Percentiles rank a stretch among this genome's conserved stretches.
phyloP scores from a whole-genome alignment of 164 flowering plant species.

The Magnolia sinica region DNA sequence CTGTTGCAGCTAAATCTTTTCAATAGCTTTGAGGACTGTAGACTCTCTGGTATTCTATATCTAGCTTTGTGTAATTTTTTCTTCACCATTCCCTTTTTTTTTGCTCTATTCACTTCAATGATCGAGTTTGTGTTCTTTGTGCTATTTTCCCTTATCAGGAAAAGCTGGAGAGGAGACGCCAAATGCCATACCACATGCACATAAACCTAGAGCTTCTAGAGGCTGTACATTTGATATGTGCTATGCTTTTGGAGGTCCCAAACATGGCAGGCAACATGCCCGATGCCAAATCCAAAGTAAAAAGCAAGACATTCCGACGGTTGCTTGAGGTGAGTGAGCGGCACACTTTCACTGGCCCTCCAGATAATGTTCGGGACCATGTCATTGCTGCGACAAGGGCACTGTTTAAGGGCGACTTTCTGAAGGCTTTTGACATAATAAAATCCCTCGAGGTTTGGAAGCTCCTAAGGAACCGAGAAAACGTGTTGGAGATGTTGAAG shows the following conservation, averaged over 20 bases:
- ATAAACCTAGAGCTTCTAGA: slow-evolving; percentile 94
- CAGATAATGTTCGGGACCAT: slow-evolving; percentile 92
- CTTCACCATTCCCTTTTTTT: background rate
- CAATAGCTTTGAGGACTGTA: background rate
- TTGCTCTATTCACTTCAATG: background rate
- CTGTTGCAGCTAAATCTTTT: background rate
- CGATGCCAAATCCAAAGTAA: slow-evolving; percentile 72
- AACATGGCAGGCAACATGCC: slow-evolving; percentile 81
- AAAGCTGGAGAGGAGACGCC: slow-evolving; percentile 84
- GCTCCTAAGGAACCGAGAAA: slow-evolving; percentile 60
- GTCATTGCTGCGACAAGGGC: slow-evolving; percentile 91
- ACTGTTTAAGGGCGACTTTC: slow-evolving; percentile 69
- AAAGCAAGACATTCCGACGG: slow-evolving; percentile 85
- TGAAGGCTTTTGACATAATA: slow-evolving; percentile 66
- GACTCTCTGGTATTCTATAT: background rate
- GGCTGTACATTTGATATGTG: slow-evolving; percentile 82
- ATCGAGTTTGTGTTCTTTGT: background rate
- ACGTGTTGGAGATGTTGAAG: slow-evolving; percentile 71
- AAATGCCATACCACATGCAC: slow-evolving; percentile 99
- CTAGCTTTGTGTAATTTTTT: background rate
- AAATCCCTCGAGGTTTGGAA: slow-evolving; percentile 81
- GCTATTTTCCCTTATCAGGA: slow-evolving; percentile 45
- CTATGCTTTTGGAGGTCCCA: slow-evolving; percentile 98
- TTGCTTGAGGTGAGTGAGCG: slow-evolving; percentile 79
- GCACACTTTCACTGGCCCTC: slow-evolving; percentile 87